Conservation (phyloP, 2,329 filamentous ascomycete genomes). For the Epichloe scottii region DNA sequence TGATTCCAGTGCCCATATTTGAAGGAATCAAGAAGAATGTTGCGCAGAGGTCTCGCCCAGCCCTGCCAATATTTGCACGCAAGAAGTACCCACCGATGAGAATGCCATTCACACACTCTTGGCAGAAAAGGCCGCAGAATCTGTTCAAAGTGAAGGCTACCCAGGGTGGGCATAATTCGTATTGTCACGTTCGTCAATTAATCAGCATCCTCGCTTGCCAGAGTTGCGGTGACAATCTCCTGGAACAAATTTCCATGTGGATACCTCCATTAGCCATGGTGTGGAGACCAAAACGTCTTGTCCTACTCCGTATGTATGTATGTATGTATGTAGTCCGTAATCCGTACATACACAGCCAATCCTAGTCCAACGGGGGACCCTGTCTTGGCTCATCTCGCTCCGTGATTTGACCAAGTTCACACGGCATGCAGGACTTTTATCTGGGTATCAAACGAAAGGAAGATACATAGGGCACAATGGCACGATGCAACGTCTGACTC, state of each 20-base stretch:
- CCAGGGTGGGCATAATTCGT: no score
- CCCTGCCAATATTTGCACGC: background rate
- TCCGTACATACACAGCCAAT: no score
- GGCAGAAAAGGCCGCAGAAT: background rate
- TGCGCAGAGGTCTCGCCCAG: background rate
- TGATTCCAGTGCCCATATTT: background rate
- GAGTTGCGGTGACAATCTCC: conserved; percentile 2
- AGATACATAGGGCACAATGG: no score
- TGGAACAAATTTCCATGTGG: background rate
- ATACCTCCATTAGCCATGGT: background rate
- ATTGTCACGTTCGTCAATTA: background rate
- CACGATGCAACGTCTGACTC: background rate
- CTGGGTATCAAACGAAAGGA: no score
- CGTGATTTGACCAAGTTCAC: no score
- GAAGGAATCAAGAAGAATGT: background rate
- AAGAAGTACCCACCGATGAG: background rate
- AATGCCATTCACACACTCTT: background rate
- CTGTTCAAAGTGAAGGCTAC: no score
- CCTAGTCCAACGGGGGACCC: no score
- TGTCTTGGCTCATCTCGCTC: no score
- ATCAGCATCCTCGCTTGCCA: background rate
- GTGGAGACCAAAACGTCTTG: background rate
- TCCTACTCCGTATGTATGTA: no score
- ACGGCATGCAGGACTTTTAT: no score
- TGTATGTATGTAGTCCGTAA: no score